Conservation (phyloP, 1,284 basidiomycete species). For the Ceratobasidium sp. region DNA sequence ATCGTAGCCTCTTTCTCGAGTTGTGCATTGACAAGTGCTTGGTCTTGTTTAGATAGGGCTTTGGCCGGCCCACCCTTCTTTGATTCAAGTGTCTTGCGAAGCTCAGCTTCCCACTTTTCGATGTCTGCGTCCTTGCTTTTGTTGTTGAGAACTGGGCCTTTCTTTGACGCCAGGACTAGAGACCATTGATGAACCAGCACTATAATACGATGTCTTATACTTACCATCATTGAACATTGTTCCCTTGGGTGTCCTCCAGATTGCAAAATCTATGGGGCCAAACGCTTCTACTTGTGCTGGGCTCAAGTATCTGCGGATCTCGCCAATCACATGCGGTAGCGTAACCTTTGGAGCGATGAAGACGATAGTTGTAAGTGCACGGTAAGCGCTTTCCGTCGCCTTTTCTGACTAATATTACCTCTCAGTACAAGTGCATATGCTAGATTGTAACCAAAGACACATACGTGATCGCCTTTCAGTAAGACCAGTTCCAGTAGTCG, state of each 20-base stretch:
- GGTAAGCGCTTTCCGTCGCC: slow-evolving; percentile 64
- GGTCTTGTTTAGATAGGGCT: slow-evolving; percentile 82
- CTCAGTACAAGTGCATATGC: neutral
- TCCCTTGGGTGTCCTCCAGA: slow-evolving; percentile 86
- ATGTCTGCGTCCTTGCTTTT: slow-evolving; percentile 89
- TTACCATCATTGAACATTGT: slow-evolving; percentile 79
- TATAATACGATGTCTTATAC: slow-evolving; percentile 12
- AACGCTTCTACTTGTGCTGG: slow-evolving; percentile 65
- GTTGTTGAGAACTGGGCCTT: slow-evolving; percentile 54
- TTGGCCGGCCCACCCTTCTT: slow-evolving; percentile 64
- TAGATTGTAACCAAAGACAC: neutral
- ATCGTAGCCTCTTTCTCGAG: slow-evolving; percentile 77
- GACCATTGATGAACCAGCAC: neutral
- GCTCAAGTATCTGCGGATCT: slow-evolving; percentile 70
- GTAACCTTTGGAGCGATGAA: slow-evolving; percentile 78
- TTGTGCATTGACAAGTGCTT: slow-evolving; percentile 79
- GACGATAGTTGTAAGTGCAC: slow-evolving; percentile 75
- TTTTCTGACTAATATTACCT: slow-evolving; percentile 34
- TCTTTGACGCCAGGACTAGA: slow-evolving; percentile 69
- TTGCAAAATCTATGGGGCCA: slow-evolving; percentile 75
- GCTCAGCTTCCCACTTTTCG: slow-evolving; percentile 91
- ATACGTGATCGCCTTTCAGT: slow-evolving; percentile 43
- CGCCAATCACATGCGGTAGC: slow-evolving; percentile 72
- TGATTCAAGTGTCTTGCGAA: slow-evolving; percentile 81
- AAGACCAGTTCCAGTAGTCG: slow-evolving; percentile 61